phyloP scores from a whole-genome alignment of 306 rosid species.

The Lathyrus sativus region DNA sequence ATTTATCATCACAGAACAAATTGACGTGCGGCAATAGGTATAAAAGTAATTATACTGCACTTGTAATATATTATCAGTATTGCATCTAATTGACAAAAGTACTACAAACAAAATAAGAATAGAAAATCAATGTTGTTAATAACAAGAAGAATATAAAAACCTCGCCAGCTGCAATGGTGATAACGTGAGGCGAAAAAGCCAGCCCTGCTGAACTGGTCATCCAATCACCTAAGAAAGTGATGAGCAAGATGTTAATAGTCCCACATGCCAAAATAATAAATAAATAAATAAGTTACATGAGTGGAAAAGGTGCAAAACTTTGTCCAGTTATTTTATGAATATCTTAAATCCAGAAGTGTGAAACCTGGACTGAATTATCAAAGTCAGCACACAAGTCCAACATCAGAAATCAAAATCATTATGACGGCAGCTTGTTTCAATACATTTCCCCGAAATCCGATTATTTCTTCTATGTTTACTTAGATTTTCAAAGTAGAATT shows the following conservation, averaged over 20 bases:
- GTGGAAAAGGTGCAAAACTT: not conserved
- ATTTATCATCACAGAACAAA: slow-evolving; percentile 35
- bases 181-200: slow-evolving; percentile 93
- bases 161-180: slow-evolving; percentile 85
- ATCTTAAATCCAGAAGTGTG: slow-evolving; percentile 2
- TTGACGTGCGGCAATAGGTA: slow-evolving; percentile 2
- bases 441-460: slow-evolving; percentile 24
- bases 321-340: slow-evolving; percentile 14
- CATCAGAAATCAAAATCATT: slow-evolving; percentile 24
- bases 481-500: not conserved
- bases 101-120: slow-evolving; percentile 8
- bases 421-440: slow-evolving; percentile 2
- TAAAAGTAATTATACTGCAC: slow-evolving; percentile 1
- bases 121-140: slow-evolving; percentile 2
- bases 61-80: not conserved
- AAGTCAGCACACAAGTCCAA: slow-evolving; percentile 2
- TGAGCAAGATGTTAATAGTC: slow-evolving; percentile 26
- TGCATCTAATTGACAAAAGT: slow-evolving; percentile 14
- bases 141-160: slow-evolving; percentile 47
- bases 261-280: slow-evolving; percentile 19
- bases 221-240: slow-evolving; percentile 78
- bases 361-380: slow-evolving; percentile 1
- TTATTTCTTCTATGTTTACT: not conserved
- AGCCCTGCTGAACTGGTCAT: slow-evolving; percentile 95
- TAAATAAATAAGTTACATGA: not conserved